Evolutionary conservation across 768 basidiomycete genomes (phyloP).

Genomic region (Phylloporus scabripes): DNA sequence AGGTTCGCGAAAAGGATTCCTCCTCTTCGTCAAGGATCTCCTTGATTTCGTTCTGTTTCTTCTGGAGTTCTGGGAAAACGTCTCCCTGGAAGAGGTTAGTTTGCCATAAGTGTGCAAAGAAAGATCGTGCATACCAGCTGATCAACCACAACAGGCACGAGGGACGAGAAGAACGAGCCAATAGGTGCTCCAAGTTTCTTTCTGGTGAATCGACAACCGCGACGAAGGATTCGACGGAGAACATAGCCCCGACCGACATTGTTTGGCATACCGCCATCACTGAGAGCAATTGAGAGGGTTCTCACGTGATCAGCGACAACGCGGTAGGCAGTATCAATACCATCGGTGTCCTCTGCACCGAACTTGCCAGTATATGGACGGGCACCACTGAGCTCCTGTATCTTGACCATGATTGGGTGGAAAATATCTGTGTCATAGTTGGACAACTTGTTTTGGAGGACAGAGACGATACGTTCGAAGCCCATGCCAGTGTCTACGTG

Average conservation of each 20-base stretch:
- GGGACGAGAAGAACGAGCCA: conserved; percentile 90
- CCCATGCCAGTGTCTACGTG: conserved; percentile 99
- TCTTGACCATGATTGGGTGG: conserved; percentile 77
- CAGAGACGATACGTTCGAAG: conserved; percentile 94
- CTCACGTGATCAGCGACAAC: conserved; percentile 96
- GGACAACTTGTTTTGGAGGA: conserved; percentile 83
- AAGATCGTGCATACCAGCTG: conserved; percentile 59
- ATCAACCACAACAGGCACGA: conserved; percentile 85
- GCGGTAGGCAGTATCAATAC: conserved; percentile 96
- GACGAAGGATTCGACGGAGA: conserved; percentile 84
- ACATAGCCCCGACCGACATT: conserved; percentile 98
- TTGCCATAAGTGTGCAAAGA: not conserved
- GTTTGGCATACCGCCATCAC: conserved; percentile 94
- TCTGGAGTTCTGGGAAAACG: conserved; percentile 90
- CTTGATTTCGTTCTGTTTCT: conserved; percentile 75
- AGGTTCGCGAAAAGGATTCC: conserved; percentile 93
- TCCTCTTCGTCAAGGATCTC: conserved; percentile 98
- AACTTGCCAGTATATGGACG: conserved; percentile 87
- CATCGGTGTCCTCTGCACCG: conserved; percentile 91
- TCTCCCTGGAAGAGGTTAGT: conserved; percentile 50
- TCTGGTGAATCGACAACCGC: conserved; percentile 92
- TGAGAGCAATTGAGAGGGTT: conserved; percentile 91
- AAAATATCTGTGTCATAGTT: conserved; percentile 99
- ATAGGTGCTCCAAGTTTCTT: conserved; percentile 93
- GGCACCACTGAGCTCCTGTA: conserved; percentile 85